Conservation (phyloP, 139 green algal genomes). For the Tetratostichococcus sp. region DNA sequence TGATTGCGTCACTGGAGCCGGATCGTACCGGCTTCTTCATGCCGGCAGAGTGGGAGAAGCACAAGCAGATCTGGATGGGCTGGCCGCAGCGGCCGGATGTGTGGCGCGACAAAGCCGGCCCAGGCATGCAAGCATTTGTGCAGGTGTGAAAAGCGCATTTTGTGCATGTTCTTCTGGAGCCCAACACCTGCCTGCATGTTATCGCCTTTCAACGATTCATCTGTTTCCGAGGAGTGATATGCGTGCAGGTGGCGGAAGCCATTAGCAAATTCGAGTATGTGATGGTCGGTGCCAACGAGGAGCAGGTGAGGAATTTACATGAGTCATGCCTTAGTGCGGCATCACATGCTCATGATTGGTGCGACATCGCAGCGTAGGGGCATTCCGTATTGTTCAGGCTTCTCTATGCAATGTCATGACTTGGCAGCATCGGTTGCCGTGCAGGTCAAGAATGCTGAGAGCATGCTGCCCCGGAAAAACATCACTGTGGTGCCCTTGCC, state of each 20-base stretch:
- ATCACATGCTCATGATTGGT: too few relatives aligned
- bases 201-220: too few relatives aligned
- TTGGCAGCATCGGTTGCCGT: too few relatives aligned
- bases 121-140: constrained; percentile 43
- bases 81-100: constrained; percentile 46
- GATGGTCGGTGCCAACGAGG: background rate
- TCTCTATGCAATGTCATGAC: too few relatives aligned
- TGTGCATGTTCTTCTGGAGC: too few relatives aligned
- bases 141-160: constrained; percentile 7
- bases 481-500: constrained; percentile 21
- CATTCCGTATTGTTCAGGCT: too few relatives aligned
- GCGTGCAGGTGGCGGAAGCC: background rate
- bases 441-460: background rate
- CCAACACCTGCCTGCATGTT: too few relatives aligned
- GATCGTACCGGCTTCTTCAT: constrained; percentile 13
- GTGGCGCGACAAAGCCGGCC: constrained; percentile 32
- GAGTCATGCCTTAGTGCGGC: too few relatives aligned
- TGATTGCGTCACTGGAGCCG: too few relatives aligned
- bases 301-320: background rate
- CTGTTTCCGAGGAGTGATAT: too few relatives aligned
- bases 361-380: too few relatives aligned
- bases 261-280: background rate
- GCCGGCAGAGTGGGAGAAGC: constrained; percentile 37
- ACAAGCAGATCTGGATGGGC: constrained; percentile 33
- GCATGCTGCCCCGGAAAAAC: background rate